phyloP scores from a whole-genome alignment of 495 filamentous ascomycete species.

The Ascobolus immersus region DNA sequence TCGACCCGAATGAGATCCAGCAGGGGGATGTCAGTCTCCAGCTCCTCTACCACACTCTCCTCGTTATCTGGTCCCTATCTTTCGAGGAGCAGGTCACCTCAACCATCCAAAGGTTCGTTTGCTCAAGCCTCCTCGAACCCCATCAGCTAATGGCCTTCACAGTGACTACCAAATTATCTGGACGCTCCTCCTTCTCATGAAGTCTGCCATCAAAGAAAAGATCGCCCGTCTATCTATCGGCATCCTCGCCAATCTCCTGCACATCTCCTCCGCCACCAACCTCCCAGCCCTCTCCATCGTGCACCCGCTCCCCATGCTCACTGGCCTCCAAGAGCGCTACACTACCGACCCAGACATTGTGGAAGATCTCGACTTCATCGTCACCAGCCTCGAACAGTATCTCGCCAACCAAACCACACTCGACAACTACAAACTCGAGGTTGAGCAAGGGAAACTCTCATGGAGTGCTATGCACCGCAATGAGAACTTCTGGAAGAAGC shows the following conservation, averaged over 20 bases:
- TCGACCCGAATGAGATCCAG: constrained; percentile 32
- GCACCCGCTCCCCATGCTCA: constrained; percentile 37
- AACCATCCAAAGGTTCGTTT: constrained; percentile 12
- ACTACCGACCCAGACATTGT: constrained; percentile 70
- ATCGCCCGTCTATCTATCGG: constrained; percentile 77
- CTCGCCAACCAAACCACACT: constrained; percentile 92
- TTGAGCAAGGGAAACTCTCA: constrained; percentile 66
- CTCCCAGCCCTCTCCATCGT: constrained; percentile 38
- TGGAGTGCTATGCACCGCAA: constrained; percentile 93
- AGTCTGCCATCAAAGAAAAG: constrained; percentile 90
- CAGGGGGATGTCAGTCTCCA: constrained; percentile 73
- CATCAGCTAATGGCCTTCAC: constrained; percentile 11
- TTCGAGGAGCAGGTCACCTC: constrained; percentile 70
- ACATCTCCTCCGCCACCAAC: constrained; percentile 30
- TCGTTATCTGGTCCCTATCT: constrained; percentile 85
- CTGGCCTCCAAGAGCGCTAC: constrained; percentile 59
- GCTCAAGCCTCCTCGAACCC: background rate
- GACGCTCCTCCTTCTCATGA: constrained; percentile 68
- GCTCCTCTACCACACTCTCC: constrained; percentile 75
- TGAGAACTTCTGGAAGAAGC: constrained; percentile 77
- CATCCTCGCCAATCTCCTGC: constrained; percentile 62
- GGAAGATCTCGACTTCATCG: constrained; percentile 55
- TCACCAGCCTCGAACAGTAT: constrained; percentile 67
- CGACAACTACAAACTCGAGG: constrained; percentile 77
- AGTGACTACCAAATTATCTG: constrained; percentile 83